These are phyloP conservation scores for Perkinsus olseni DNA, from an alignment of 169 alveolate genomes.

Conservation along the genomic window DNA sequence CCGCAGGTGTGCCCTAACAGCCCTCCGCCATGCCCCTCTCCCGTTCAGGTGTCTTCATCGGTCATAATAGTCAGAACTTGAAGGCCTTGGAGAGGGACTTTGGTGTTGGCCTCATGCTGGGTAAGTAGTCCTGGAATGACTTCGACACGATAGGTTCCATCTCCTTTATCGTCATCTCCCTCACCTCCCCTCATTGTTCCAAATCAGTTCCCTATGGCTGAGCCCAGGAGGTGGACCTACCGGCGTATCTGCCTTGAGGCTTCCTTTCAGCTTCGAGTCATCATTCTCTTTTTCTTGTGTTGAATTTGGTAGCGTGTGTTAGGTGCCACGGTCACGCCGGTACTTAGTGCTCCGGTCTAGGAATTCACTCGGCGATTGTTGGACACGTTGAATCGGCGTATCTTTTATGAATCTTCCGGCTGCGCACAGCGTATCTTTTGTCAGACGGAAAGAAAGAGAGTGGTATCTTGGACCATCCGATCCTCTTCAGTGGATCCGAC, in stretches of 20 bases:
- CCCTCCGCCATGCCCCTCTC: not conserved
- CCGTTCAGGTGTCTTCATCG: not conserved
- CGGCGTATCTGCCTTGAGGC: too few relatives aligned
- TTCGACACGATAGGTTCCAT: too few relatives aligned
- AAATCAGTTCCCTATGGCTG: not conserved
- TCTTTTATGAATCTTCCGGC: not conserved
- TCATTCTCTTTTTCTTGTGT: too few relatives aligned
- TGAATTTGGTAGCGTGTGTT: too few relatives aligned
- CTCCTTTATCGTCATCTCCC: too few relatives aligned
- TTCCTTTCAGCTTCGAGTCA: too few relatives aligned
- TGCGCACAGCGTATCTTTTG: not conserved
- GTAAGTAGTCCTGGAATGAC: too few relatives aligned
- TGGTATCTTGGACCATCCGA: not conserved
- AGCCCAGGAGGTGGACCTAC: too few relatives aligned
- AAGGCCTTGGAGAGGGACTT: not conserved
- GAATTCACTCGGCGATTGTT: too few relatives aligned
- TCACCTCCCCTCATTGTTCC: not conserved
- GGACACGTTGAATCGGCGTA: not conserved
- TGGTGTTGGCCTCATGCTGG: not conserved
- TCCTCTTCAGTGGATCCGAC: not conserved
- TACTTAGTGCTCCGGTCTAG: too few relatives aligned
- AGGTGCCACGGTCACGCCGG: too few relatives aligned
- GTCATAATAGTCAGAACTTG: not conserved
- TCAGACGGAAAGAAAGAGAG: not conserved
- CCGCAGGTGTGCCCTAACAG: not conserved